Percentiles rank a stretch among this genome's conserved stretches.
phyloP scores from a whole-genome alignment of 441 rosid species.

The Isatis lusitanica region DNA sequence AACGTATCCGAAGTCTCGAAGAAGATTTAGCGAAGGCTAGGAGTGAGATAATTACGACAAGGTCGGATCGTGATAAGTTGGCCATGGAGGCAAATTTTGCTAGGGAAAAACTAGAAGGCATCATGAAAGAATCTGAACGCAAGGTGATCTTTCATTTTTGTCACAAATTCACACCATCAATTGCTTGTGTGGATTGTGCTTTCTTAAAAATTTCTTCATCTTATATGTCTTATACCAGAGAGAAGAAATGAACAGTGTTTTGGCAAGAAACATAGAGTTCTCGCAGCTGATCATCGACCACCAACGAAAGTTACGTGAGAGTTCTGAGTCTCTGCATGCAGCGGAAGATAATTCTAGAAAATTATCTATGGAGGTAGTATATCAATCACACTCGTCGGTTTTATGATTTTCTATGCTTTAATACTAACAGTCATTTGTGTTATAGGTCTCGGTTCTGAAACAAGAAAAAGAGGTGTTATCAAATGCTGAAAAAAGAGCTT shows the following conservation, averaged over 20 bases:
- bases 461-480: conserved; percentile 79
- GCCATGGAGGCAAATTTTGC: conserved; percentile 73
- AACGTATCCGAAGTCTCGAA: conserved; percentile 72
- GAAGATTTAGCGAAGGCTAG: conserved; percentile 79
- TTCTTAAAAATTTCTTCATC: conserved; percentile 15
- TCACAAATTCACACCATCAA: conserved; percentile 1
- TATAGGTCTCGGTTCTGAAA: conserved; percentile 73
- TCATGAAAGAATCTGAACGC: conserved; percentile 74
- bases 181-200: conserved; percentile 13
- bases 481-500: conserved; percentile 91
- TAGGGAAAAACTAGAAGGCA: conserved; percentile 72
- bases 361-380: conserved; percentile 78
- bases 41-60: conserved; percentile 62
- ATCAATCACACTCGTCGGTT: background rate
- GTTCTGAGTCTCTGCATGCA: conserved; percentile 64
- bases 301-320: conserved; percentile 83
- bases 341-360: conserved; percentile 86
- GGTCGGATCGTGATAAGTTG: conserved; percentile 84
- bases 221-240: conserved; percentile 49
- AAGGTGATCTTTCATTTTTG: conserved; percentile 54
- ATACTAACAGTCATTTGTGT: conserved; percentile 25
- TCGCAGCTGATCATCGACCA: conserved; percentile 79
- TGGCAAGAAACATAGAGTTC: conserved; percentile 90
- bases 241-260: conserved; percentile 60
- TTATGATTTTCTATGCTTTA: background rate